Conservation (phyloP, 768 basidiomycete genomes). For the Hypholoma sublateritium region DNA sequence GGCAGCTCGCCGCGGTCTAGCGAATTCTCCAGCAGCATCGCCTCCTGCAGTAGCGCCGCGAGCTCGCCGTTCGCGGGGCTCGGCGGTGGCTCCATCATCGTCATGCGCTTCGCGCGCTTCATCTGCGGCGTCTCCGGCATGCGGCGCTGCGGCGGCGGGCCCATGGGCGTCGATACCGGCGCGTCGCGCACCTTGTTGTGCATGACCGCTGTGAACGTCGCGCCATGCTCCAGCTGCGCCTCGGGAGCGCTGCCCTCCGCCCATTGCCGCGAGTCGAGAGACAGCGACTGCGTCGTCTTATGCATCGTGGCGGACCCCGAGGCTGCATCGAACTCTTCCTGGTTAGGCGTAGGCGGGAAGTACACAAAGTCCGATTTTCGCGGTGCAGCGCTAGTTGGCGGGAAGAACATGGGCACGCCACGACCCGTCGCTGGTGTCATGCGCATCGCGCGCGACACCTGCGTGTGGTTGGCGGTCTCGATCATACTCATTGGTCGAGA, state of each 20-base stretch:
- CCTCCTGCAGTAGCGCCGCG: constrained; percentile 53
- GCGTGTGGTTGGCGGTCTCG: constrained; percentile 34
- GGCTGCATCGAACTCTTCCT: constrained; percentile 5
- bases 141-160: constrained; percentile 15
- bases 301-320: constrained; percentile 16
- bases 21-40: constrained; percentile 55
- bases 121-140: constrained; percentile 29
- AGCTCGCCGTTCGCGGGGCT: constrained; percentile 56
- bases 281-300: constrained; percentile 23
- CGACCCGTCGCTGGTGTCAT: constrained; percentile 36
- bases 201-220: constrained; percentile 56
- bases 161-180: constrained; percentile 20
- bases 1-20: constrained; percentile 50
- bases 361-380: constrained; percentile 33
- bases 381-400: constrained; percentile 19
- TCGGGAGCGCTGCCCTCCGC: constrained; percentile 1
- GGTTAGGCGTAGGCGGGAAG: constrained; percentile 38
- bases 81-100: constrained; percentile 33
- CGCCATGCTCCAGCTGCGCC: constrained; percentile 11
- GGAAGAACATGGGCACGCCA: constrained; percentile 36
- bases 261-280: constrained; percentile 11
- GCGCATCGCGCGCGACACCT: constrained; percentile 34
- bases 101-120: constrained; percentile 28
- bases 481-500: constrained; percentile 37
- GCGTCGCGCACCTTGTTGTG: constrained; percentile 52